A percentile compares a stretch with the other conserved stretches of the same genome.
Evolutionary conservation across 129 eudicot species (phyloP).

Genomic region (Sambucus nigra): DNA sequence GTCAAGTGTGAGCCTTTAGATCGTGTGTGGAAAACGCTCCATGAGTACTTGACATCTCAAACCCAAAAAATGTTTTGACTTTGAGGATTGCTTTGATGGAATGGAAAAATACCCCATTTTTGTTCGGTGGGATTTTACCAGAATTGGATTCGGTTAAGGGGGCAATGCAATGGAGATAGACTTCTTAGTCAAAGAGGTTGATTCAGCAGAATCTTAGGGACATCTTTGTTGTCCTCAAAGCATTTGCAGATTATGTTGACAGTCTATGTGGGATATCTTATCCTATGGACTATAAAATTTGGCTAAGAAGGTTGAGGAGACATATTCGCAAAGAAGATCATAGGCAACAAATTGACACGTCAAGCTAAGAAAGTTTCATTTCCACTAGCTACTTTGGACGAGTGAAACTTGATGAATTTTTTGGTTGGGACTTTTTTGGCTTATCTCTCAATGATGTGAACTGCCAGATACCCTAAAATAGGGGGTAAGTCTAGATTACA

Average conservation of each 20-base stretch:
- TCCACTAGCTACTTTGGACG: no score
- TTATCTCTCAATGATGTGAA: no score
- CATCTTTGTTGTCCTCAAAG: conserved; percentile 89
- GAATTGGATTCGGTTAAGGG: conserved; percentile 94
- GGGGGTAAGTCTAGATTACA: no score
- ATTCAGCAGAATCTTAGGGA: conserved; percentile 93
- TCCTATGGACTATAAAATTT: conserved; percentile 75
- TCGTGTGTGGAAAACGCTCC: no score
- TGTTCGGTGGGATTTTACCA: conserved; percentile 63
- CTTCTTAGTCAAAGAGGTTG: conserved; percentile 78
- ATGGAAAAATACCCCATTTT: no score
- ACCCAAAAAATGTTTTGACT: no score
- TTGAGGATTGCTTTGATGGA: no score
- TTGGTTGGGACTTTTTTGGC: neutral
- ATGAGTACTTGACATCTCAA: no score
- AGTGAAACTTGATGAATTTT: no score
- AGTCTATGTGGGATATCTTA: conserved; percentile 93
- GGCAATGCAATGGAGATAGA: conserved; percentile 90
- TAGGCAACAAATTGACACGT: conserved; percentile 43
- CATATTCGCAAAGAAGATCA: conserved; percentile 53
- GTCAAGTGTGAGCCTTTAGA: no score
- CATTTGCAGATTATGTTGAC: conserved; percentile 95
- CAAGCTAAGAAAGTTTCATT: neutral
- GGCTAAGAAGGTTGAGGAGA: conserved; percentile 75
- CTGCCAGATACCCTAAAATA: no score